Base-by-base conservation (phyloP, 2,329 filamentous ascomycete species). In the Pseudogymnoascus sp. region DNA sequence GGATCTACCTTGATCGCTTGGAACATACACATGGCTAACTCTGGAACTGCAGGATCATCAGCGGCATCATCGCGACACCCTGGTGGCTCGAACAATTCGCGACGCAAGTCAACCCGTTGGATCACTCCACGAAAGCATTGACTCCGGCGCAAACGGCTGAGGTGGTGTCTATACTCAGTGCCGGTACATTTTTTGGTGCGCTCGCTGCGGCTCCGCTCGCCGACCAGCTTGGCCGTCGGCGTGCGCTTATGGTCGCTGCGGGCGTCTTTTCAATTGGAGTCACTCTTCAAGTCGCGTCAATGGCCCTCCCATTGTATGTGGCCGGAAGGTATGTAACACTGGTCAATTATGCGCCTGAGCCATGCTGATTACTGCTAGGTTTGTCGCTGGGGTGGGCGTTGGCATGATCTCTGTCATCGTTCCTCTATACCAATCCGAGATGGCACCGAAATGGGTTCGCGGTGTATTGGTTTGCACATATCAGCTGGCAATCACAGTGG, bases 161-260 rank as follows among this genome's bases (percentile, higher is more conserved):
- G 64, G 88, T 92, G 63, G 89, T 94, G 58, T 88, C 89, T 14
- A 93, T 95, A 65, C 80, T 95, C 43, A 93, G 89, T 63, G 88
- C 86, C 39, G 90, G 90, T 57, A 94, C 90, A 33, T 86, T 90
- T 66, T 76, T 90, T 60, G 90, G 90, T 39, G 81, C 90, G 30
- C 78, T 94, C 22, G 72, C 85, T 12, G 84, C 89, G 39, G 88
- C 88, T 9, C 89, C 88, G 1, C 73, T 84, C 6, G 89, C 85
- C 59, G 90, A 95, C 86, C 67, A 59, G 63, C 65, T 72, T 12
- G 71, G 71, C 35, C 67, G 71, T 65, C 85, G 89, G 58, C 76
- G 82, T 62, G 89, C 87, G 37, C 80, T 92, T 61, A 85, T 92
- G 65, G 74, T 81, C 57, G 81, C 86, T 37, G 80, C 86, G 37